Percentiles rank a stretch among this genome's conserved stretches.
Conservation (phyloP, 768 basidiomycete species). For the Rhodotorula paludigena region DNA sequence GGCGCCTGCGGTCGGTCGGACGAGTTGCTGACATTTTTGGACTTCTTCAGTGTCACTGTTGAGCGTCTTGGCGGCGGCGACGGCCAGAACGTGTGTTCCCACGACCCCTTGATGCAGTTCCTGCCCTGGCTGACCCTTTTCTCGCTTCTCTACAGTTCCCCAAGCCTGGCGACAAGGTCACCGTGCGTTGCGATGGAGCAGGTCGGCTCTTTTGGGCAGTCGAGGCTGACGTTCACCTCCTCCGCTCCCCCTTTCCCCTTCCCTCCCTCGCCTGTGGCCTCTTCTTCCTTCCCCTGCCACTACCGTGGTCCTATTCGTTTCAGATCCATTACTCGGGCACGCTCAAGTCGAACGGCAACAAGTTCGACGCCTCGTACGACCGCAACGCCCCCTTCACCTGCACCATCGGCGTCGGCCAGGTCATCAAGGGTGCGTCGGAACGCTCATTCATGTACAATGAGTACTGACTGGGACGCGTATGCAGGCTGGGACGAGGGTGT, state of each 20-base stretch:
- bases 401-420: conserved; percentile 67
- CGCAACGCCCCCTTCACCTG: conserved; percentile 61
- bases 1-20: not conserved
- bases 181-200: not conserved
- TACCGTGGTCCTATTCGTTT: not conserved
- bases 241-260: too few relatives aligned
- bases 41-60: conserved; percentile 64
- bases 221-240: too few relatives aligned
- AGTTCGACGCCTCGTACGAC: conserved; percentile 56
- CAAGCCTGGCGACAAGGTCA: conserved; percentile 54
- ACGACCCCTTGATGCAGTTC: not conserved
- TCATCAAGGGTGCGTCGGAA: conserved; percentile 56
- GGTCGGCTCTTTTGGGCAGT: not conserved
- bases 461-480: not conserved
- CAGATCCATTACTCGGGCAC: conserved; percentile 60
- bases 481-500: conserved; percentile 84
- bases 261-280: too few relatives aligned
- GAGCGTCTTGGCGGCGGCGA: conserved; percentile 61
- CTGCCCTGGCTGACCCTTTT: not conserved
- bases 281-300: not conserved
- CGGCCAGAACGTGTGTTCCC: conserved; percentile 46
- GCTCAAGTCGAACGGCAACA: conserved; percentile 21
- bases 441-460: not conserved
- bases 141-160: conserved; percentile 52
- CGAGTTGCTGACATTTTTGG: too few relatives aligned